These are phyloP conservation scores for Alternaria consortialis DNA, from an alignment of 2,329 filamentous ascomycete species.

Conservation along the genomic window DNA sequence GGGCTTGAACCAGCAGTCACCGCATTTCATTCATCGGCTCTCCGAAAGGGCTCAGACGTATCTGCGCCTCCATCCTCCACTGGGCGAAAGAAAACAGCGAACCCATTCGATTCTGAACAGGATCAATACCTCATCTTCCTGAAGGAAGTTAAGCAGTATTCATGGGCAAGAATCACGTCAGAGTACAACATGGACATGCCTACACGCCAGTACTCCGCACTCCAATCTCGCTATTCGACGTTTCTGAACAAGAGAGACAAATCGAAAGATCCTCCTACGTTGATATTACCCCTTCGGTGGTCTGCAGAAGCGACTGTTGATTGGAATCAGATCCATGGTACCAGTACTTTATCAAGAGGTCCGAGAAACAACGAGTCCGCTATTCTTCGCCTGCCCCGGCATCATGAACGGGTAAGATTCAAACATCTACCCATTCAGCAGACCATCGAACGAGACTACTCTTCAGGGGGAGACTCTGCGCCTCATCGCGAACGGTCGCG, in stretches of 20 bases:
- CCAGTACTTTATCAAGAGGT: constrained; percentile 10
- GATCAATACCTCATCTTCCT: constrained; percentile 51
- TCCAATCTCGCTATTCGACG: constrained; percentile 42
- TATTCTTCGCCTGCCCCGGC: neutral
- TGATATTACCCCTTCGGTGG: constrained; percentile 37
- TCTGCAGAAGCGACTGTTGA: constrained; percentile 36
- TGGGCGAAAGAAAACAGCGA: neutral
- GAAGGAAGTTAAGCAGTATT: constrained; percentile 51
- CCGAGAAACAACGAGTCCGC: neutral
- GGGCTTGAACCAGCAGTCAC: neutral
- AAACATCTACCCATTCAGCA: constrained; percentile 3
- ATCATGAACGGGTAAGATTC: neutral
- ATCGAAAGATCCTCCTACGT: constrained; percentile 30
- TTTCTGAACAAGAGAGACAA: constrained; percentile 39
- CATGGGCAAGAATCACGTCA: constrained; percentile 49
- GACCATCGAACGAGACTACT: constrained; percentile 24
- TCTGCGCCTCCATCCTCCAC: neutral
- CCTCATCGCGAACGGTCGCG: constrained; percentile 27
- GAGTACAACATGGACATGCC: constrained; percentile 43
- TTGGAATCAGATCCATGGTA: constrained; percentile 29
- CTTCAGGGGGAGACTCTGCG: constrained; percentile 30
- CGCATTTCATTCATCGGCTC: neutral
- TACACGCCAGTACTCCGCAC: constrained; percentile 32
- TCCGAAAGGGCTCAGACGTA: neutral
- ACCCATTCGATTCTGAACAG: constrained; percentile 29